Evolutionary conservation across 2,329 filamentous ascomycete species (phyloP).

Genomic region (Fusarium lyarnte): DNA sequence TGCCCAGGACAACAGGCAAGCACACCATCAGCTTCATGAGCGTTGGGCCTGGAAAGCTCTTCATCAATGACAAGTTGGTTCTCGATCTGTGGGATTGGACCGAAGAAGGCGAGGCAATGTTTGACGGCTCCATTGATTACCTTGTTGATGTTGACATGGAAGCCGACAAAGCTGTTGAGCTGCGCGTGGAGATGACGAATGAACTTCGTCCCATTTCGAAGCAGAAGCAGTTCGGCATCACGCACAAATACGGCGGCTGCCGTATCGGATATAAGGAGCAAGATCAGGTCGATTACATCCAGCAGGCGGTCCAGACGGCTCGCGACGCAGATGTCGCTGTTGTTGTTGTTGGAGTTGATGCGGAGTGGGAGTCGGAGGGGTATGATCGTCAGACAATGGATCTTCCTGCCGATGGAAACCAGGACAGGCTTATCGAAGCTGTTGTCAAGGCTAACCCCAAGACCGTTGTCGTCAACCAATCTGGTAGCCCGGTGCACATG

Average conservation of each 20-base stretch:
- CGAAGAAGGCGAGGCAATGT: constrained; percentile 76
- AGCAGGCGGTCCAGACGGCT: constrained; percentile 71
- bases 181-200: constrained; percentile 65
- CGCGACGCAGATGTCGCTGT: constrained; percentile 72
- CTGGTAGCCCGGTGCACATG: constrained; percentile 58
- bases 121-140: constrained; percentile 72
- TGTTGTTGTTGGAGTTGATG: constrained; percentile 74
- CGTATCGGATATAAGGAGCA: constrained; percentile 77
- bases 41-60: constrained; percentile 71
- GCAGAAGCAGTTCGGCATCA: constrained; percentile 64
- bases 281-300: constrained; percentile 68
- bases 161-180: constrained; percentile 66
- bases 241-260: constrained; percentile 75
- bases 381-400: constrained; percentile 79
- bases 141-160: constrained; percentile 69
- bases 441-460: constrained; percentile 70
- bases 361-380: constrained; percentile 80
- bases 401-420: constrained; percentile 65
- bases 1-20: constrained; percentile 65
- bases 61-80: constrained; percentile 66
- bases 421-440: constrained; percentile 69
- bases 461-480: constrained; percentile 72
- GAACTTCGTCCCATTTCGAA: constrained; percentile 69
- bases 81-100: constrained; percentile 77
- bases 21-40: constrained; percentile 76